Conservation (phyloP, 2,329 filamentous ascomycete genomes). For the Fusarium sp. region DNA sequence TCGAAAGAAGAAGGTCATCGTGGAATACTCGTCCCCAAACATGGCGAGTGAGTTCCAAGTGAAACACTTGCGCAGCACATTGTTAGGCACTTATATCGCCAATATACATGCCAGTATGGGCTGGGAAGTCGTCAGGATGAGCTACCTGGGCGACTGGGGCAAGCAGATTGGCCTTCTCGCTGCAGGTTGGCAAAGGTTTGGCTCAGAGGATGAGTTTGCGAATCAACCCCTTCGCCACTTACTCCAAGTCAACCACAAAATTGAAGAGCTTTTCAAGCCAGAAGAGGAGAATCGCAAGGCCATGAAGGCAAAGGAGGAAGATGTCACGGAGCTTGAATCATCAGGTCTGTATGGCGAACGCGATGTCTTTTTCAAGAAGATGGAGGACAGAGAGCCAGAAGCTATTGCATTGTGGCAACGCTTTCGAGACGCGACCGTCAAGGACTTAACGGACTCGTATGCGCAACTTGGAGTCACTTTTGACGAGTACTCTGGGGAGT, state of each 20-base stretch:
- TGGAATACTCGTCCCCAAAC: constrained; percentile 81
- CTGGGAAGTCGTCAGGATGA: constrained; percentile 75
- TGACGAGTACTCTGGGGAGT: constrained; percentile 74
- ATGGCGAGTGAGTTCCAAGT: constrained; percentile 79
- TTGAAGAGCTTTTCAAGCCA: constrained; percentile 69
- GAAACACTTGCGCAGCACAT: constrained; percentile 75
- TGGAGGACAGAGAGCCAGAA: constrained; percentile 67
- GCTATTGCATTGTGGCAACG: constrained; percentile 64
- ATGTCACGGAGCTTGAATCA: constrained; percentile 52
- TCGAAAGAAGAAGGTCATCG: constrained; percentile 58
- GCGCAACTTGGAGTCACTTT: constrained; percentile 66
- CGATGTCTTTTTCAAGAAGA: constrained; percentile 67
- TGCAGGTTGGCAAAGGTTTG: constrained; percentile 73
- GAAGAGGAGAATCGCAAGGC: constrained; percentile 69
- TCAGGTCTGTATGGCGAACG: constrained; percentile 58
- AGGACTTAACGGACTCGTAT: constrained; percentile 65
- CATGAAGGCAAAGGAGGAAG: constrained; percentile 56
- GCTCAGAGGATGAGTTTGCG: constrained; percentile 71
- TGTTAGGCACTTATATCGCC: constrained; percentile 74
- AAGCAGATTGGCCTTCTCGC: constrained; percentile 74
- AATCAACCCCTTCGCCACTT: constrained; percentile 75
- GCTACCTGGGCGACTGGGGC: constrained; percentile 81
- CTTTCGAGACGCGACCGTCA: constrained; percentile 65
- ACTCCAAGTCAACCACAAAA: constrained; percentile 75
- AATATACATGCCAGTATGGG: constrained; percentile 74